Conservation (phyloP, 345 rosid species). For the Euphorbia pulcherrima region DNA sequence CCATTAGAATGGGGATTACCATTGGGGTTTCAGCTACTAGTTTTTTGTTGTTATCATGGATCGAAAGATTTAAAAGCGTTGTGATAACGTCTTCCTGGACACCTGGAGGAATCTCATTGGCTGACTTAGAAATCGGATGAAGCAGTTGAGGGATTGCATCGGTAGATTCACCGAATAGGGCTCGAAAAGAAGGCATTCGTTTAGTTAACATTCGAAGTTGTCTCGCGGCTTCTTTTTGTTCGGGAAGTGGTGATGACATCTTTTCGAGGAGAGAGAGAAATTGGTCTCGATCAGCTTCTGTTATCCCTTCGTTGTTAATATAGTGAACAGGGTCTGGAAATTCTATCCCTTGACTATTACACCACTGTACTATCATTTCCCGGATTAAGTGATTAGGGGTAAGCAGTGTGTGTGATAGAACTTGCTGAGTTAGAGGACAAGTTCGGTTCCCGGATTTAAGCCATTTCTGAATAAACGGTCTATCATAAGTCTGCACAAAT, state of each 20-base stretch:
- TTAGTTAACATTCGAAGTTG: constrained; percentile 71
- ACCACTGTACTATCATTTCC: constrained; percentile 85
- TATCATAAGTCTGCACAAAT: constrained; percentile 73
- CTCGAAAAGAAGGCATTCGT: constrained; percentile 66
- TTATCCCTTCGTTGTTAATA: constrained; percentile 46
- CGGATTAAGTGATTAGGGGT: constrained; percentile 66
- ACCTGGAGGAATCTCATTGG: constrained; percentile 37
- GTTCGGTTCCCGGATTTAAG: constrained; percentile 73
- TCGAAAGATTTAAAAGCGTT: constrained; percentile 75
- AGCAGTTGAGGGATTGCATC: constrained; percentile 63
- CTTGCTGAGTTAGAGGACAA: constrained; percentile 85
- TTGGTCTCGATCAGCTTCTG: constrained; percentile 54
- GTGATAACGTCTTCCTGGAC: constrained; percentile 93
- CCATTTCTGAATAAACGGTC: constrained; percentile 79
- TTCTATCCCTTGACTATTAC: constrained; percentile 55
- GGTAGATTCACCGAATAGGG: constrained; percentile 58
- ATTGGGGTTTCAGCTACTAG: constrained; percentile 71
- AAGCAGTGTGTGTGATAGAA: constrained; percentile 62
- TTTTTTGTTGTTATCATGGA: constrained; percentile 90
- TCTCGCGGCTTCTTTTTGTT: constrained; percentile 73
- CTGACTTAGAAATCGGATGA: constrained; percentile 46
- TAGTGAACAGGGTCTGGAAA: constrained; percentile 32
- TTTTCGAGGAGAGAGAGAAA: constrained; percentile 60
- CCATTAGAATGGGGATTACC: constrained; percentile 70
- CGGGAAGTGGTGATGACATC: constrained; percentile 46